These are phyloP conservation scores for Eremothecium gossypii DNA, from an alignment of 1,139 yeast species.

Conservation along the genomic window DNA sequence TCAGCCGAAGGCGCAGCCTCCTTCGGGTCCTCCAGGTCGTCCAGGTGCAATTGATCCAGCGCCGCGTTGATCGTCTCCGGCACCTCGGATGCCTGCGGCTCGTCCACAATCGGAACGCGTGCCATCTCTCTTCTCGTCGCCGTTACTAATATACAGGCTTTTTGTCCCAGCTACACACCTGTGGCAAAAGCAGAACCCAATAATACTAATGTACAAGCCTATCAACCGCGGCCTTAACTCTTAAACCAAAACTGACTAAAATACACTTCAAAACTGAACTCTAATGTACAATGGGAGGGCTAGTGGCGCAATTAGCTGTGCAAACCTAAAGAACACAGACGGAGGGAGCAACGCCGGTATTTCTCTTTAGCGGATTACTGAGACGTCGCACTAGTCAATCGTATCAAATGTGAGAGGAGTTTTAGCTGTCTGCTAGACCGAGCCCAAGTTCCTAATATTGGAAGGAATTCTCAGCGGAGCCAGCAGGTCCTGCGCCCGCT, in stretches of 20 bases:
- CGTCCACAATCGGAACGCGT: constrained; percentile 6
- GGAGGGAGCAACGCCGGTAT: too few relatives aligned
- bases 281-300: constrained; percentile 2
- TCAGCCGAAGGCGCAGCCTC: not conserved
- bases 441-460: too few relatives aligned
- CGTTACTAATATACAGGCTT: constrained; percentile 3
- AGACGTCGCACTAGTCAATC: too few relatives aligned
- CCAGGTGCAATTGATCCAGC: constrained; percentile 26
- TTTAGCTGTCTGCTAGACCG: too few relatives aligned
- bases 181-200: not conserved
- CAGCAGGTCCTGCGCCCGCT: too few relatives aligned
- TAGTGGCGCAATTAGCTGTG: not conserved
- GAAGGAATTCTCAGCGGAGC: too few relatives aligned
- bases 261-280: constrained; percentile 1
- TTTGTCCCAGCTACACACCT: not conserved
- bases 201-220: constrained; percentile 2
- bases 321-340: too few relatives aligned
- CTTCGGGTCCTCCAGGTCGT: constrained; percentile 14
- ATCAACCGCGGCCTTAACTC: not conserved
- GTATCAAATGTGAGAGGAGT: too few relatives aligned
- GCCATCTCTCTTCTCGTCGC: not conserved
- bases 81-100: constrained; percentile 8
- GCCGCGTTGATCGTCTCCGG: constrained; percentile 26
- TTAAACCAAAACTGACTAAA: constrained; percentile 1
- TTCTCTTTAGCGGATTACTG: too few relatives aligned